Conservation (phyloP, 441 rosid species). For the Flueggea neowawraea region DNA sequence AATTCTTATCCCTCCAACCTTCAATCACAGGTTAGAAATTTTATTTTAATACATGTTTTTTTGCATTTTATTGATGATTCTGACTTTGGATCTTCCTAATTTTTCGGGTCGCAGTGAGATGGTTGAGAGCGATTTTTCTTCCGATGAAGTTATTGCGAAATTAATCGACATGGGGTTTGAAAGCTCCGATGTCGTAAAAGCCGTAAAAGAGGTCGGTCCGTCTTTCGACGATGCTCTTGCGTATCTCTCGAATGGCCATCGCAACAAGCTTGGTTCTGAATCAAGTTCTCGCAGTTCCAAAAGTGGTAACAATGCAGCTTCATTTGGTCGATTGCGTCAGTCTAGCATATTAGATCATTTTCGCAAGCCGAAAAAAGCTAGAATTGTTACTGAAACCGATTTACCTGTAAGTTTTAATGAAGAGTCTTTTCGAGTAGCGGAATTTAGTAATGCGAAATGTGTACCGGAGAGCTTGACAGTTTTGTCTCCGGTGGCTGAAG, state of each 20-base stretch:
- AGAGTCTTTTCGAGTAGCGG: slow-evolving; percentile 9
- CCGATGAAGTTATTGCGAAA: slow-evolving; percentile 33
- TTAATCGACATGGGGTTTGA: slow-evolving; percentile 81
- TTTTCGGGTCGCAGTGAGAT: too few relatives aligned
- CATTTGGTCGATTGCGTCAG: too few relatives aligned
- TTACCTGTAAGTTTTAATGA: slow-evolving; percentile 4
- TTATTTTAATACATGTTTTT: too few relatives aligned
- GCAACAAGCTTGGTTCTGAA: slow-evolving; percentile 16
- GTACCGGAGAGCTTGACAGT: slow-evolving; percentile 18
- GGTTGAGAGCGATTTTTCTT: not conserved
- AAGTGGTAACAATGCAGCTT: not conserved
- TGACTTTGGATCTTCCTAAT: too few relatives aligned
- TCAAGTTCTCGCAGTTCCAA: slow-evolving; percentile 21
- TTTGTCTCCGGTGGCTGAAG: slow-evolving; percentile 26
- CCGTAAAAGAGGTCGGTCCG: slow-evolving; percentile 60
- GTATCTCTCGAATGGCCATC: slow-evolving; percentile 42
- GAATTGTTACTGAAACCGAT: not conserved
- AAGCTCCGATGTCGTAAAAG: slow-evolving; percentile 37
- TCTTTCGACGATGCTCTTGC: slow-evolving; percentile 52
- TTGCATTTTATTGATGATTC: too few relatives aligned
- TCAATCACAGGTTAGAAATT: too few relatives aligned
- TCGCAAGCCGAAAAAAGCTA: too few relatives aligned
- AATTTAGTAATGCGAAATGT: slow-evolving; percentile 6
- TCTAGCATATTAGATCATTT: too few relatives aligned
- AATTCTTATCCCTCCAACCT: too few relatives aligned